Percentiles rank a stretch among this genome's conserved stretches.
These are phyloP conservation scores for Phallus indusiatus DNA, from an alignment of 768 basidiomycete genomes.

Conservation along the genomic window DNA sequence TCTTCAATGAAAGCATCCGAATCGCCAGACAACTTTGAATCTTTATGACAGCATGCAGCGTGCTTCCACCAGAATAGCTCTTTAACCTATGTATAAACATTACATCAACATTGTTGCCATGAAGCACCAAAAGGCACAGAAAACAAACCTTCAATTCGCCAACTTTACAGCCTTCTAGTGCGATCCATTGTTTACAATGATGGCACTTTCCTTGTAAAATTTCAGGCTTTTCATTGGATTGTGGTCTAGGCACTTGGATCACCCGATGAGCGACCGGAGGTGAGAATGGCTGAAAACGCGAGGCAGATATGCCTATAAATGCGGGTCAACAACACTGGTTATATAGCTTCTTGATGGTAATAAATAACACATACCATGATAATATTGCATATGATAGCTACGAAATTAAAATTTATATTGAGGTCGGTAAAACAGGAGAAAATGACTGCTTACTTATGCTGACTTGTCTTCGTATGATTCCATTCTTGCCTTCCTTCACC, in stretches of 20 bases:
- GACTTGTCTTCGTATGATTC: slow-evolving; percentile 21
- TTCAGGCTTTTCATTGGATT: slow-evolving; percentile 43
- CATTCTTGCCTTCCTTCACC: slow-evolving; percentile 58
- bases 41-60: slow-evolving; percentile 65
- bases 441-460: slow-evolving; percentile 9
- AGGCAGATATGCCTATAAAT: slow-evolving; percentile 55
- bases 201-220: slow-evolving; percentile 73
- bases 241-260: slow-evolving; percentile 26
- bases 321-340: not conserved
- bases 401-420: not conserved
- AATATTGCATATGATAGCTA: slow-evolving; percentile 80
- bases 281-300: slow-evolving; percentile 62
- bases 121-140: not conserved
- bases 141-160: slow-evolving; percentile 54
- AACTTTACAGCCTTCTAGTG: slow-evolving; percentile 64
- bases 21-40: slow-evolving; percentile 46
- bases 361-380: slow-evolving; percentile 53
- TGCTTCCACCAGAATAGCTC: slow-evolving; percentile 86
- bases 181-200: slow-evolving; percentile 64
- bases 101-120: not conserved
- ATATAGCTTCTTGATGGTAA: not conserved
- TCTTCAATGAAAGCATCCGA: slow-evolving; percentile 50
- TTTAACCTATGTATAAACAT: slow-evolving; percentile 37
- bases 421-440: not conserved
- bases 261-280: slow-evolving; percentile 60